Evolutionary conservation across 331 rosid genomes (phyloP).

Genomic region (Pyracantha coccinea): DNA sequence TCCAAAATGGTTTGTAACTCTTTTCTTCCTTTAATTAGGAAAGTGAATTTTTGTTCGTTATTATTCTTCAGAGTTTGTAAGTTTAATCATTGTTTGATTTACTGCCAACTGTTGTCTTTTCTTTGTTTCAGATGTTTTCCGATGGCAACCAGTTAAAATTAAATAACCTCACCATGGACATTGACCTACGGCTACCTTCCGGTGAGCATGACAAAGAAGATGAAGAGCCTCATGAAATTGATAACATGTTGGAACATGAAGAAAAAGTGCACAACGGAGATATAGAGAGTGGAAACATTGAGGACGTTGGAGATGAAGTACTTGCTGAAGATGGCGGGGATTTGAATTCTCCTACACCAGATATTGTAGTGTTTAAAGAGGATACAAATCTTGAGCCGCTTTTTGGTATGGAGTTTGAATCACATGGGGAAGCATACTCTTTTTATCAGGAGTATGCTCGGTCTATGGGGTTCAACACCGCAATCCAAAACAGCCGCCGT

Average conservation of each 20-base stretch:
- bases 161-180: slow-evolving; percentile 54
- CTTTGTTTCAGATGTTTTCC: slow-evolving; percentile 44
- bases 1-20: slow-evolving; percentile 4
- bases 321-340: slow-evolving; percentile 72
- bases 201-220: slow-evolving; percentile 84
- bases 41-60: background rate
- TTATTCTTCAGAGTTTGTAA: background rate
- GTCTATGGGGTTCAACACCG: slow-evolving; percentile 92
- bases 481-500: slow-evolving; percentile 94
- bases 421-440: slow-evolving; percentile 91
- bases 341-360: slow-evolving; percentile 60
- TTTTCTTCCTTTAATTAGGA: background rate
- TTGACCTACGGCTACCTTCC: slow-evolving; percentile 89
- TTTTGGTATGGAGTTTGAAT: slow-evolving; percentile 96
- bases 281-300: slow-evolving; percentile 51
- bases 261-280: slow-evolving; percentile 75
- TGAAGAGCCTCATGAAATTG: slow-evolving; percentile 64
- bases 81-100: background rate
- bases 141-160: slow-evolving; percentile 24
- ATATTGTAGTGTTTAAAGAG: slow-evolving; percentile 66
- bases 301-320: slow-evolving; percentile 47
- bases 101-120: slow-evolving; percentile 7
- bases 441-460: slow-evolving; percentile 98
- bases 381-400: slow-evolving; percentile 93
- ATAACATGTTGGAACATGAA: slow-evolving; percentile 63